Base-by-base conservation (phyloP, 805 yeast genomes). In the Teunomyces panamensis region DNA sequence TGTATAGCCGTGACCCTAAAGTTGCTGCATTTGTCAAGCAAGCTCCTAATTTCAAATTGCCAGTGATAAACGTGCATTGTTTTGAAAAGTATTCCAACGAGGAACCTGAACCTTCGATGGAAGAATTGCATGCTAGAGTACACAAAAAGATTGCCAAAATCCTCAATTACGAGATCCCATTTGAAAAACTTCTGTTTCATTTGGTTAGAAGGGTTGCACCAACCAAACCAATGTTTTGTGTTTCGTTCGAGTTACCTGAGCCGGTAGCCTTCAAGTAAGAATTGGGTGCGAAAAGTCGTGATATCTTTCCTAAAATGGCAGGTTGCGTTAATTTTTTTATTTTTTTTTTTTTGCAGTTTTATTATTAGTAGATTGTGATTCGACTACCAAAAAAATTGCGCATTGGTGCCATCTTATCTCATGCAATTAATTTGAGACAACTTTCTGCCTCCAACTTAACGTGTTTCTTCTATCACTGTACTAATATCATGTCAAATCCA, bases 131-230 rank as follows among this genome's bases (percentile, higher is more conserved):
- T 44, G 65, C 57, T n/a, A 75, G 96, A 55, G 78, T 91, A 5
- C 84, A 84, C 50, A 75, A 79, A 16, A 60, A 71, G 27, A 65
- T 73, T 1, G 67, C 81, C 3, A 56, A 70, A 4, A 64, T 76
- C 13, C 63, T 85, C 32, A 71, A 74, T 2, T 75, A 60, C 56
- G 71, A 78, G 0, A 67, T 81, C 7, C 77, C 81, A 0, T 69
- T 81, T 10, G 74, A 73, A 3, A 62, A 69, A 0, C 66, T 87
- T 33, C 59, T 67, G 0, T 87, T 92, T 67, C 98, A 92, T 59
- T 70, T 85, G 54, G 99, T 94, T 8, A 81, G 99, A 62, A 85
- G 84, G 63, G 99, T 94, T 6, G 92, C 99, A 0, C 99, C 99
- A 3, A 89, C 97, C 5, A 94, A 94, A 62, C 92, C 92, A 30